Evolutionary conservation across 2,329 filamentous ascomycete genomes (phyloP).

Genomic region (Cercospora sojina): DNA sequence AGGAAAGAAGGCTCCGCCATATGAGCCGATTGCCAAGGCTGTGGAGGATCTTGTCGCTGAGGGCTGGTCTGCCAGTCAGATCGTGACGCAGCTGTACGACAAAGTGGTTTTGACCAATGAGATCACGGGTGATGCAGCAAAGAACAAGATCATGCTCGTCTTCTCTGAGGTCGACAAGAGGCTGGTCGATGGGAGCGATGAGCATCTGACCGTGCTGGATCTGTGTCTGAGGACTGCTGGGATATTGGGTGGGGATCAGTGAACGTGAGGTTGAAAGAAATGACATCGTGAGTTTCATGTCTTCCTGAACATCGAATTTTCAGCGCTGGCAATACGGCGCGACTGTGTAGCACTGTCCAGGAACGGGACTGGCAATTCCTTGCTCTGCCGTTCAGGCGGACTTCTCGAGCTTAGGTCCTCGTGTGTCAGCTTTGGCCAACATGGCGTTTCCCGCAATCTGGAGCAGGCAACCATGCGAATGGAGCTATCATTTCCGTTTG

Average conservation of each 20-base stretch:
- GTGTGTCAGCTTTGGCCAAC: background rate
- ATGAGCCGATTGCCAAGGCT: constrained; percentile 71
- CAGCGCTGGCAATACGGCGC: too few species aligned
- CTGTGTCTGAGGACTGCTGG: constrained; percentile 68
- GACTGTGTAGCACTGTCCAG: too few species aligned
- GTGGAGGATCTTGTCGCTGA: constrained; percentile 92
- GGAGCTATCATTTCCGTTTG: too few species aligned
- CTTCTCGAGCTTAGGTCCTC: background rate
- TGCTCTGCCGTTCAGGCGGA: too few species aligned
- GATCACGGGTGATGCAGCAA: constrained; percentile 76
- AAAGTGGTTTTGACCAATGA: constrained; percentile 75
- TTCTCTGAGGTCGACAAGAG: constrained; percentile 96
- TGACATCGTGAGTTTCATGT: too few species aligned
- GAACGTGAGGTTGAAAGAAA: too few species aligned
- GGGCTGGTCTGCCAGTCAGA: constrained; percentile 92
- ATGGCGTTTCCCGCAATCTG: background rate
- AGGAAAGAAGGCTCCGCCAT: constrained; percentile 57
- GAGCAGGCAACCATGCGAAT: background rate
- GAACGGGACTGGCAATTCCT: too few species aligned
- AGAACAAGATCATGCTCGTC: constrained; percentile 82
- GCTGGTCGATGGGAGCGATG: constrained; percentile 89
- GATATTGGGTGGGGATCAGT: constrained; percentile 20
- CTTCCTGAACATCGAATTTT: too few species aligned
- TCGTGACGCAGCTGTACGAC: constrained; percentile 83
- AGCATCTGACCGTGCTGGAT: constrained; percentile 89